Base-by-base conservation (phyloP, 1,139 yeast species). In the Sugiyamaella neomexicana region DNA sequence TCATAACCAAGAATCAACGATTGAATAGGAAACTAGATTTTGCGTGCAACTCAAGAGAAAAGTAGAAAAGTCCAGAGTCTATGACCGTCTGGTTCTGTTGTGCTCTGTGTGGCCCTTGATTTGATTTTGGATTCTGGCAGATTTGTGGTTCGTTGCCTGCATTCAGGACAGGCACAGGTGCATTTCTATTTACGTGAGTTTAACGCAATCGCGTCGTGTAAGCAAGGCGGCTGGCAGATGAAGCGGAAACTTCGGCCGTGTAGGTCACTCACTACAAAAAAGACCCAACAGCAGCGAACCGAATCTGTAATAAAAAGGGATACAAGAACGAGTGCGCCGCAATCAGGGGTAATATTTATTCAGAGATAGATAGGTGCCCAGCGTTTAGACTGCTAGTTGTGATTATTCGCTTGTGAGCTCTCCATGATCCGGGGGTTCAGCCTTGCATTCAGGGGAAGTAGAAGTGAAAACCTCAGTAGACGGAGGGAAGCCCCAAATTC, bases 71-170 rank as follows among this genome's bases (percentile, higher is more conserved):
- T n/a, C n/a, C n/a, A n/a, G n/a, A n/a, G 25, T 20, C 25, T 20
- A 20, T 5, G 3, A 20, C 34, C 10, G 34, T 29, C 32, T 29
- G 37, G 3, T 31, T n/a, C 12, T 29, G 12, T 27, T 42, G 46
- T 42, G 27, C 29, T 27, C 15, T 42, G 23, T 29, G 17, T 15
- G 9, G 13, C 13, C 38, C 3, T 29, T 29, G 25, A 20, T 20
- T 20, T 20, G 36, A n/a, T 34, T 34, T 32, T 34, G 16, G 46
- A 13, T 31, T 29, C 37, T 13, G n/a, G 23, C 13, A 36, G 46
- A 13, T 38, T 38, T 42, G 46, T 42, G 37, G 46, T 42, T 42
- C 27, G 29, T 42, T 27, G 25, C 20, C 46, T 42, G 46, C 46
- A 42, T 42, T 42, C 4, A 23, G 46, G 2, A 15, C n/a, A 10